phyloP scores from a whole-genome alignment of 441 rosid genomes.

The Pelargonium cotyledonis region DNA sequence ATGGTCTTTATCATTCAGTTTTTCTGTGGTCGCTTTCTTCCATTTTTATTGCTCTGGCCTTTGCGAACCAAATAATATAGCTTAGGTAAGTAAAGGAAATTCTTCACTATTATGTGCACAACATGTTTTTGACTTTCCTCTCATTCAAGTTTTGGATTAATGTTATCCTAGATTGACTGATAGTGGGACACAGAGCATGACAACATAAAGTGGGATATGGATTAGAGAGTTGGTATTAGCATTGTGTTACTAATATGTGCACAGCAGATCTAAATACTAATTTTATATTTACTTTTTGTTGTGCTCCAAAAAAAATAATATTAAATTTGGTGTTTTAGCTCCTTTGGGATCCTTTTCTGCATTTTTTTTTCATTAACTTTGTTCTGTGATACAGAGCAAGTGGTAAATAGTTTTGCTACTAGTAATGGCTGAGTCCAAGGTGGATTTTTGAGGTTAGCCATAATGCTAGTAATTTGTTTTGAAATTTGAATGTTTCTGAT shows the following conservation, averaged over 20 bases:
- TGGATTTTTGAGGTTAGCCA: not conserved
- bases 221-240: not conserved
- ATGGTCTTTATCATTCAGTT: not conserved
- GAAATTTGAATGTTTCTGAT: not conserved
- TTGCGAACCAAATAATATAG: not conserved
- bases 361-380: not conserved
- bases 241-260: not conserved
- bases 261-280: not conserved
- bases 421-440: slow-evolving; percentile 1
- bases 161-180: slow-evolving; percentile 5
- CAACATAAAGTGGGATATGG: not conserved
- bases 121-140: not conserved
- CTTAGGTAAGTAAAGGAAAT: not conserved
- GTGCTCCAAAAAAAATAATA: not conserved
- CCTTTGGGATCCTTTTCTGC: not conserved
- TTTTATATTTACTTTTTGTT: not conserved
- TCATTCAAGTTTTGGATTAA: not conserved
- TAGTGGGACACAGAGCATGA: not conserved
- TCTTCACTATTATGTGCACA: too few relatives aligned
- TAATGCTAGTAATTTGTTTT: not conserved
- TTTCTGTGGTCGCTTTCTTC: not conserved
- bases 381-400: not conserved
- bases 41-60: not conserved
- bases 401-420: not conserved
- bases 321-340: not conserved